A percentile compares a stretch with the other conserved stretches of the same genome.
Conservation (phyloP, 306 rosid species). For the Vigna hirtella region DNA sequence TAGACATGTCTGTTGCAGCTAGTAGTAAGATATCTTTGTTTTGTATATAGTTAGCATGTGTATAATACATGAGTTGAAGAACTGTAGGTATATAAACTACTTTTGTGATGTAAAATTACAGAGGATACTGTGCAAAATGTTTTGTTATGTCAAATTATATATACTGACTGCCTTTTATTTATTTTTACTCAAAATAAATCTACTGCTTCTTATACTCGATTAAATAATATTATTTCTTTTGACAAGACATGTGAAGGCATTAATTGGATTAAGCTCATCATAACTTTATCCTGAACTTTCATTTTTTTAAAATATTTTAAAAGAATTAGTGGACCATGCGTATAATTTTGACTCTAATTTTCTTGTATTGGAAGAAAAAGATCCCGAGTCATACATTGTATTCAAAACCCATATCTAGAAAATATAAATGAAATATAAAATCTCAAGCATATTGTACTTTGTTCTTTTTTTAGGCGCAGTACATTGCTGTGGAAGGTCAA, state of each 20-base stretch:
- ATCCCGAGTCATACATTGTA: conserved; percentile 1
- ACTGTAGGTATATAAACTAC: background rate
- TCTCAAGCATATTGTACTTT: background rate
- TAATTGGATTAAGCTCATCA: conserved; percentile 15
- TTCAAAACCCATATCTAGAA: conserved; percentile 18
- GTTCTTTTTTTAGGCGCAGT: conserved; percentile 26
- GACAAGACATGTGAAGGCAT: conserved; percentile 10
- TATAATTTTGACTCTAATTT: background rate
- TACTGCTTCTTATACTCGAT: conserved; percentile 5
- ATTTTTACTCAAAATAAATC: background rate
- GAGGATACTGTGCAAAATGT: conserved; percentile 4
- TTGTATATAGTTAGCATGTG: conserved; percentile 23
- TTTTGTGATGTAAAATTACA: conserved; percentile 21
- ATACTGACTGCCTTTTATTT: background rate
- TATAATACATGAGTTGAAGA: conserved; percentile 18
- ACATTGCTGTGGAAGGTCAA: conserved; percentile 33
- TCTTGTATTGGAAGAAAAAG: conserved; percentile 11
- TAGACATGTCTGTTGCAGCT: conserved; percentile 1
- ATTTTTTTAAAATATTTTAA: conserved; percentile 10
- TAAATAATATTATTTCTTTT: conserved; percentile 17
- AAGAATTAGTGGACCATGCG: conserved; percentile 26
- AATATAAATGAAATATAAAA: conserved; percentile 23
- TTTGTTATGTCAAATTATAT: conserved; percentile 25
- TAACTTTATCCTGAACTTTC: conserved; percentile 7
- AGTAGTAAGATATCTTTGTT: conserved; percentile 25